Evolutionary conservation across 2,329 filamentous ascomycete genomes (phyloP).

Genomic region (Xenoacremonium recifei): DNA sequence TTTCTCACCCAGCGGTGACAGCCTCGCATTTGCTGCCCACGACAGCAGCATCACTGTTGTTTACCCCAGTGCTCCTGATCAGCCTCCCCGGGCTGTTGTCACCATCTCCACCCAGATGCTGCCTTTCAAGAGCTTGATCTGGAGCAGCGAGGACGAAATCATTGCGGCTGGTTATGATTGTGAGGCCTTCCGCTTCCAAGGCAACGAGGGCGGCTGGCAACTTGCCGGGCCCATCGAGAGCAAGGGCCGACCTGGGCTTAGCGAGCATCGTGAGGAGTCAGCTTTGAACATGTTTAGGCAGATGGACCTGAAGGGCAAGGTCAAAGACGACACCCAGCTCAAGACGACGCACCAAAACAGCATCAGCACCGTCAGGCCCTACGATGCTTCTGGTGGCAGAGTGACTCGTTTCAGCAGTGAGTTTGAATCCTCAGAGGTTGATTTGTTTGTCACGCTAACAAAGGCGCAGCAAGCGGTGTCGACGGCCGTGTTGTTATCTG

Average conservation of each 20-base stretch:
- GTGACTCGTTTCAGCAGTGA: conserved; percentile 86
- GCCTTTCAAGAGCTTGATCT: conserved; percentile 89
- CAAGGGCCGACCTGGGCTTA: conserved; percentile 62
- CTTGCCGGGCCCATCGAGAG: conserved; percentile 77
- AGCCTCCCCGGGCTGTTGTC: conserved; percentile 85
- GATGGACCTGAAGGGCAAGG: conserved; percentile 97
- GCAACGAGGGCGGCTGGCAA: conserved; percentile 78
- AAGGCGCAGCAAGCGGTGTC: conserved; percentile 67
- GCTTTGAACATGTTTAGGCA: conserved; percentile 97
- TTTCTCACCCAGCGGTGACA: conserved; percentile 89
- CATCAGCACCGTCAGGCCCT: conserved; percentile 79
- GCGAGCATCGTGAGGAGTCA: conserved; percentile 75
- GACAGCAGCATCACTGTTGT: conserved; percentile 97
- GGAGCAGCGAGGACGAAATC: conserved; percentile 89
- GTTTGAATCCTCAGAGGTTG: conserved; percentile 33
- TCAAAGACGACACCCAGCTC: conserved; percentile 87
- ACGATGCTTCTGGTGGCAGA: conserved; percentile 61
- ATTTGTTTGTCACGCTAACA: conserved; percentile 27
- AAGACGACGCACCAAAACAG: conserved; percentile 98
- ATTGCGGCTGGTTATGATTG: conserved; percentile 90
- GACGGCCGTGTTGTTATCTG: conserved; percentile 82
- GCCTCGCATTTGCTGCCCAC: conserved; percentile 91
- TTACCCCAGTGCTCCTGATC: conserved; percentile 87
- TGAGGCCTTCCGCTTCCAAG: conserved; percentile 87
- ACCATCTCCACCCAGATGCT: conserved; percentile 87